Conservation (phyloP, 2,329 filamentous ascomycete species). For the Trichoderma aggressivum region DNA sequence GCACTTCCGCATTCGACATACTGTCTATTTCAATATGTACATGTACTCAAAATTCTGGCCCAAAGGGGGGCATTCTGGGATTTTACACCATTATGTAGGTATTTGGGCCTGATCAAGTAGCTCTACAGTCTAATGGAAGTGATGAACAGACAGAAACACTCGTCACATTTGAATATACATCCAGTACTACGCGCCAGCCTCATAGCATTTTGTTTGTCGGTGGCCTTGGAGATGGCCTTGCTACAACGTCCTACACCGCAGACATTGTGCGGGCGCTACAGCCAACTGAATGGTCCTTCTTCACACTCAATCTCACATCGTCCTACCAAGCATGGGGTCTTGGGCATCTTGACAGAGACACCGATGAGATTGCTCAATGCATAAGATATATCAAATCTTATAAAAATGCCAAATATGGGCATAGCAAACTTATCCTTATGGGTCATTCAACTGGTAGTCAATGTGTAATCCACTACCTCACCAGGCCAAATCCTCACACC, state of each 20-base stretch:
- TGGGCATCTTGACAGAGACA: conserved; percentile 36
- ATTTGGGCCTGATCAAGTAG: conserved; percentile 23
- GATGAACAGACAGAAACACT: conserved; percentile 35
- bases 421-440: conserved; percentile 60
- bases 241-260: conserved; percentile 47
- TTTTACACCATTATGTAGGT: conserved; percentile 35
- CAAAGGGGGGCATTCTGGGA: conserved; percentile 31
- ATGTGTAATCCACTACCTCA: conserved; percentile 61
- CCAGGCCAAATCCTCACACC: conserved; percentile 38
- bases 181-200: conserved; percentile 29
- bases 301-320: conserved; percentile 39
- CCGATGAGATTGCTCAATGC: conserved; percentile 34
- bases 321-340: conserved; percentile 37
- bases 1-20: neutral
- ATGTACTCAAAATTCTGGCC: conserved; percentile 35
- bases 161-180: conserved; percentile 38
- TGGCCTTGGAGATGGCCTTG: conserved; percentile 50
- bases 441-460: conserved; percentile 67
- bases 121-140: neutral
- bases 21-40: neutral
- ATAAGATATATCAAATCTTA: conserved; percentile 31
- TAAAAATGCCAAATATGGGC: conserved; percentile 32
- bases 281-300: conserved; percentile 35
- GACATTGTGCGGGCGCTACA: conserved; percentile 40
- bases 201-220: conserved; percentile 52